Base-by-base conservation (phyloP, 1,139 yeast species). In the Chernovozyma aurita region DNA sequence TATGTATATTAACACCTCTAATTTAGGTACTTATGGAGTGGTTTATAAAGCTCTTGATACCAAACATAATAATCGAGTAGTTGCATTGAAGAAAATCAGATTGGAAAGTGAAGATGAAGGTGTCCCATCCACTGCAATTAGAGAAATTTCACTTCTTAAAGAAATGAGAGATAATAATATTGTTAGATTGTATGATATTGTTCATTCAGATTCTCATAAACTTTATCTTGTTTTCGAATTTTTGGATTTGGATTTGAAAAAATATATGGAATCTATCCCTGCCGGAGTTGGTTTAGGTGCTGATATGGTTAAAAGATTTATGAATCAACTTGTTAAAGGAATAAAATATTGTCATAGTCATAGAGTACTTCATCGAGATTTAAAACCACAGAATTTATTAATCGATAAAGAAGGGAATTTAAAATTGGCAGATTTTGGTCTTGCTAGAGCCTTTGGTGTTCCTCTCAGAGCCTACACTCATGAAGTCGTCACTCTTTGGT, bases 71-170 rank as follows among this genome's bases (percentile, higher is more conserved):
- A 88, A 90, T 65, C 71, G 97, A 37, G 77, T 90, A 20, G 98
- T 92, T 32, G 99, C 99, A 0, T 68, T 94, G 50, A 92, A 92
- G 61, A 92, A 92, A 63, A 92, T 92, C 59, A 76, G 98, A 41
- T 70, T 94, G 39, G 99, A 94, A 57, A 87, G 95, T 32, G 98
- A 94, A 61, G 97, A 90, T 61, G 98, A 92, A 62, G 99, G 99
- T 30, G 97, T 92, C 25, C 98, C 98, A 4, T 86, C 96, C 15
- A 94, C 99, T 0, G 97, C 99, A 2, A 92, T 92, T 44, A 76
- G 99, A 48, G 99, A 92, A 60, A 92, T 92, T 48, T 90, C 97
- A 1, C 73, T 94, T 33, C 70, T 92, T 49, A 92, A 92, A 61
- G 98, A 94, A 61, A 76, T 92, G 73, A 77, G 86, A 44, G 95